Percentiles rank a stretch among this genome's conserved stretches.
phyloP scores from a whole-genome alignment of 176 grass and related monocot species.

The Raddia distichophylla region DNA sequence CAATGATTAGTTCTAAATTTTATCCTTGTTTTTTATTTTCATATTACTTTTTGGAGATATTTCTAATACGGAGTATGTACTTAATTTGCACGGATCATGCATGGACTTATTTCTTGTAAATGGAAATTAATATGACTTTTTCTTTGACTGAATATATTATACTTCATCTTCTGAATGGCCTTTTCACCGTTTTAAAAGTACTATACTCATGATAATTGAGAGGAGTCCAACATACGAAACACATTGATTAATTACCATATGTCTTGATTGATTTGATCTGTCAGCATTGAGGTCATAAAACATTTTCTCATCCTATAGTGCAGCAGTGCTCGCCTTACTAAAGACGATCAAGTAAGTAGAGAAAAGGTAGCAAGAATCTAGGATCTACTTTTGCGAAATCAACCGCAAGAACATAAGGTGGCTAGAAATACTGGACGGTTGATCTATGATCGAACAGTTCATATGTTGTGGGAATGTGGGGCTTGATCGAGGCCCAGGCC shows the following conservation, averaged over 20 bases:
- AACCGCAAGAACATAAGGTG: background rate
- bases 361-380: background rate
- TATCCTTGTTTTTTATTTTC: background rate
- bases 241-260: too few species aligned
- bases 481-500: too few species aligned
- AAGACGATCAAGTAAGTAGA: too few species aligned
- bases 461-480: constrained; percentile 1
- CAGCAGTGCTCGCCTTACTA: too few species aligned
- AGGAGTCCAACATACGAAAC: too few species aligned
- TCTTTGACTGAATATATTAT: background rate
- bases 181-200: too few species aligned
- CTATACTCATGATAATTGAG: too few species aligned
- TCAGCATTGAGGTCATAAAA: too few species aligned
- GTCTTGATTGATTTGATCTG: too few species aligned
- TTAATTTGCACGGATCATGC: background rate
- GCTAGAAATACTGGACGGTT: background rate
- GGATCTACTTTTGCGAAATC: background rate
- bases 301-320: too few species aligned
- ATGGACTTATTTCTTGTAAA: background rate
- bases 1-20: constrained; percentile 14
- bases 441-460: background rate
- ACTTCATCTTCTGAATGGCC: background rate
- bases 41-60: background rate
- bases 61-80: background rate
- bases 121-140: background rate